Percentiles rank a stretch among this genome's conserved stretches.
Conservation (phyloP, 2,329 filamentous ascomycete species). For the Hirsutella minnesotensis region DNA sequence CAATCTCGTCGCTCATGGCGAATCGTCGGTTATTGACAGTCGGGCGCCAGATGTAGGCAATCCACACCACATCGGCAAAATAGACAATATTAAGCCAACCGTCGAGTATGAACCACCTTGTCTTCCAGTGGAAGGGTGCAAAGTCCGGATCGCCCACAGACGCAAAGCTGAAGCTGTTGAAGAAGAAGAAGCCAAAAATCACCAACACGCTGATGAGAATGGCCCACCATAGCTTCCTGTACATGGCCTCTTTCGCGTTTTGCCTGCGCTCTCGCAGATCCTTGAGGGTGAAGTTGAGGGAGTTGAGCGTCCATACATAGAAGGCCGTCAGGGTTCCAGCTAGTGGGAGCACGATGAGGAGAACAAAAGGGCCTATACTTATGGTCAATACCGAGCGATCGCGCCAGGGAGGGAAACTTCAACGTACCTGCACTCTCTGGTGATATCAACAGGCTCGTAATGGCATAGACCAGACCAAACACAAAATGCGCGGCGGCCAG, state of each 20-base stretch:
- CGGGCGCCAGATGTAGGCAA: slow-evolving; percentile 92
- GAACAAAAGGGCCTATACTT: slow-evolving; percentile 61
- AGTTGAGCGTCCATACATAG: slow-evolving; percentile 98
- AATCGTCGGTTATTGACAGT: slow-evolving; percentile 95
- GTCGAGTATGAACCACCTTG: slow-evolving; percentile 91
- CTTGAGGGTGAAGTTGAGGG: slow-evolving; percentile 87
- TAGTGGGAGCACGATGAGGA: slow-evolving; percentile 86
- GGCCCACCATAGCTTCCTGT: slow-evolving; percentile 97
- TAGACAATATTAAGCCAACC: slow-evolving; percentile 97
- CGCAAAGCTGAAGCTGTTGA: slow-evolving; percentile 93
- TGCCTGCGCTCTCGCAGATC: slow-evolving; percentile 93
- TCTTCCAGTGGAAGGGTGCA: slow-evolving; percentile 94
- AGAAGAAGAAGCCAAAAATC: slow-evolving; percentile 97
- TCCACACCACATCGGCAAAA: slow-evolving; percentile 80
- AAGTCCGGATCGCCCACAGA: slow-evolving; percentile 77
- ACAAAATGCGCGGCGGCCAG: slow-evolving; percentile 87
- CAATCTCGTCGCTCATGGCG: slow-evolving; percentile 98
- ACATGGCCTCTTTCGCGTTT: slow-evolving; percentile 87
- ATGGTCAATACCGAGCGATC: slow-evolving; percentile 9
- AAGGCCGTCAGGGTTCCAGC: slow-evolving; percentile 89
- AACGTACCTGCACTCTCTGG: slow-evolving; percentile 66
- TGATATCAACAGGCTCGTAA: slow-evolving; percentile 78
- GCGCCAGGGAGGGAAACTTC: not conserved
- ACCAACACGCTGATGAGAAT: slow-evolving; percentile 86
- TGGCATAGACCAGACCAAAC: slow-evolving; percentile 86